phyloP scores from a whole-genome alignment of 225 moss, liverwort and hornwort species.

The Lunularia cruciata region DNA sequence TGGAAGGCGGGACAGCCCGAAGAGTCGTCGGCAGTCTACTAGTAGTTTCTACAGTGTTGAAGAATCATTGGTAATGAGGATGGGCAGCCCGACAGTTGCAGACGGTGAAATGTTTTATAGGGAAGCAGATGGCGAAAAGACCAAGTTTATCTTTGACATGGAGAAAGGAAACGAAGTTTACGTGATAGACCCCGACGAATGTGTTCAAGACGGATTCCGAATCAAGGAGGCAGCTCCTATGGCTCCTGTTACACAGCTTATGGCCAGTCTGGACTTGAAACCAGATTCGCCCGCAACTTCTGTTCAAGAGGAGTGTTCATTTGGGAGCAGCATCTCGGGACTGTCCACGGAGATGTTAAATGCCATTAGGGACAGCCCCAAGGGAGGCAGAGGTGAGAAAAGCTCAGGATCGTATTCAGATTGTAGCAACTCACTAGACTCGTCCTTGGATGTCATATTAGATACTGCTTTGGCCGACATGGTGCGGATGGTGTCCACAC shows the following conservation, averaged over 20 bases:
- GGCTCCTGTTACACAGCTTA: slow-evolving; percentile 44
- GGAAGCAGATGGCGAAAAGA: slow-evolving; percentile 36
- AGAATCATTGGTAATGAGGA: slow-evolving; percentile 45
- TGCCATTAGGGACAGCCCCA: slow-evolving; percentile 18
- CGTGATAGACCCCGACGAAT: slow-evolving; percentile 35
- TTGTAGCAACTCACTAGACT: slow-evolving; percentile 40
- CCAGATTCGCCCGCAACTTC: slow-evolving; percentile 28
- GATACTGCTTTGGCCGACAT: slow-evolving; percentile 43
- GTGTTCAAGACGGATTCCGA: slow-evolving; percentile 25
- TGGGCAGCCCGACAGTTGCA: slow-evolving; percentile 42
- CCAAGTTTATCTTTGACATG: slow-evolving; percentile 52
- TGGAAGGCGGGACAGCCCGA: slow-evolving; percentile 8
- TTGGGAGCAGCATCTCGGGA: slow-evolving; percentile 30
- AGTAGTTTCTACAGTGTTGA: slow-evolving; percentile 20
- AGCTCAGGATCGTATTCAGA: slow-evolving; percentile 25
- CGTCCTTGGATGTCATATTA: slow-evolving; percentile 44
- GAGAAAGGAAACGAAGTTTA: slow-evolving; percentile 35
- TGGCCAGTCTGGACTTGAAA: slow-evolving; percentile 43
- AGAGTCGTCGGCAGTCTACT: slow-evolving; percentile 20
- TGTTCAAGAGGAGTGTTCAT: slow-evolving; percentile 18
- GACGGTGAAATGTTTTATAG: slow-evolving; percentile 25
- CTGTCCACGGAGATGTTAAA: slow-evolving; percentile 27
- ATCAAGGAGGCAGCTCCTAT: slow-evolving; percentile 22
- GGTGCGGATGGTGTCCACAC: slow-evolving; percentile 39
- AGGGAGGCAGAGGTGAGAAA: slow-evolving; percentile 23